Evolutionary conservation across 1,139 yeast species (phyloP), one percentile per base, ranked within the genome.

Genomic region (Kodamaea derodonti): DNA sequence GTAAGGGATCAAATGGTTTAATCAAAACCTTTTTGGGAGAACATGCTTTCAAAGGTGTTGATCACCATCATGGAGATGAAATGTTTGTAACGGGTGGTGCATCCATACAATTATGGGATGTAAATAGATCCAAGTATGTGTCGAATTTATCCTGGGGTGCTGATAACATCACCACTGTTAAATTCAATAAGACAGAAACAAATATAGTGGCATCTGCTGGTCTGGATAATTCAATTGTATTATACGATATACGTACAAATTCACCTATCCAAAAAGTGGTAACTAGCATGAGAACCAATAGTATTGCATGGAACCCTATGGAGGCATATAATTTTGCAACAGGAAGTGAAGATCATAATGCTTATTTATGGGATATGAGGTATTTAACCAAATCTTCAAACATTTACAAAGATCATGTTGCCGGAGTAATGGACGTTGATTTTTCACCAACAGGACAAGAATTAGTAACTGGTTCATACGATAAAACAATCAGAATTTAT

Each of bases 401-500:
- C 48, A 87, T 92, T 12, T 87, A 77, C 62, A 90, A 92, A 62
- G 98, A 90, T 58, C 99, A 94, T 57, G 97, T 92, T 27, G 85
- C 95, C 26, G 97, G 97, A 0, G 94, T 94, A 6, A 76, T 90
- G 80, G 95, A 87, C 54, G 79, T 92, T 27, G 98, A 94, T 58
- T 92, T 86, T 54, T 79, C 95, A 10, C 98, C 98, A 27, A 90
- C 98, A 1, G 99, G 99, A 47, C 90, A 87, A 56, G 97, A 92
- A 59, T 64, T 94, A 27, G 97, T 90, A 8, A 84, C 97, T 2
- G 97, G 96, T 16, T 85, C 96, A 1, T 94, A 92, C 56, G 99
- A 94, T 60, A 84, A 88, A 54, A 87, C 97, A 1, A 75, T 94
- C 28, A 74, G 99, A 46, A 80, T 94, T 23, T 94, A 66, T 63